phyloP scores from a whole-genome alignment of 768 basidiomycete genomes.

The Russula foetens region DNA sequence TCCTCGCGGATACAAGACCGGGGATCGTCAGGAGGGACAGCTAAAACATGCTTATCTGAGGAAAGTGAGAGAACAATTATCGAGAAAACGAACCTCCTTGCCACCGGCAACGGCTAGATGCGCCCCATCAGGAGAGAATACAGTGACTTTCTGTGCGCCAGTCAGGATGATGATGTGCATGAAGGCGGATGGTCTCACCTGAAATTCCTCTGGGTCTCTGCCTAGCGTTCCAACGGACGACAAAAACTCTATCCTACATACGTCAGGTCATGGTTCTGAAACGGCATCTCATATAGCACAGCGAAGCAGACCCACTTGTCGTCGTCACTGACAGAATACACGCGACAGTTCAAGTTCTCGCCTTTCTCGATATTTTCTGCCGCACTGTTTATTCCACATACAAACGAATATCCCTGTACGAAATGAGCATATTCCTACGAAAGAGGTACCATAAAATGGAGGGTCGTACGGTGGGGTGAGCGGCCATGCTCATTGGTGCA shows the following conservation, averaged over 20 bases:
- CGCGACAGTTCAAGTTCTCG: slow-evolving; percentile 79
- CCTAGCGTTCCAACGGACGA: slow-evolving; percentile 54
- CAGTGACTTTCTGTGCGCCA: slow-evolving; percentile 72
- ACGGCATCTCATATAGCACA: not conserved
- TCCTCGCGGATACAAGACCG: slow-evolving; percentile 35
- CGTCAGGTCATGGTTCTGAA: not conserved
- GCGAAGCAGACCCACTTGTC: slow-evolving; percentile 41
- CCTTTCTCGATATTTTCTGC: slow-evolving; percentile 51
- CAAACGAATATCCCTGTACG: slow-evolving; percentile 42
- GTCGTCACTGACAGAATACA: slow-evolving; percentile 46
- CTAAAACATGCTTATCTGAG: slow-evolving; percentile 12
- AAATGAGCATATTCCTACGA: not conserved
- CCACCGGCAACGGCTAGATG: slow-evolving; percentile 67
- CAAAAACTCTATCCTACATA: slow-evolving; percentile 43
- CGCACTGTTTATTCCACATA: slow-evolving; percentile 85
- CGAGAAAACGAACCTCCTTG: slow-evolving; percentile 47
- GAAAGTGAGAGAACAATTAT: not conserved
- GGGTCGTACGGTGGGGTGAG: slow-evolving; percentile 45
- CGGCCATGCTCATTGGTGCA: slow-evolving; percentile 93
- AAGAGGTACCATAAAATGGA: not conserved
- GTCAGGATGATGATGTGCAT: slow-evolving; percentile 4
- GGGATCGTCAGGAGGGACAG: slow-evolving; percentile 23
- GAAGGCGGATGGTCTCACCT: slow-evolving; percentile 40
- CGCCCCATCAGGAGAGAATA: slow-evolving; percentile 60
- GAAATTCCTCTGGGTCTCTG: slow-evolving; percentile 67